phyloP scores from a whole-genome alignment of 2,329 filamentous ascomycete genomes.

The Colletotrichum eleusines region DNA sequence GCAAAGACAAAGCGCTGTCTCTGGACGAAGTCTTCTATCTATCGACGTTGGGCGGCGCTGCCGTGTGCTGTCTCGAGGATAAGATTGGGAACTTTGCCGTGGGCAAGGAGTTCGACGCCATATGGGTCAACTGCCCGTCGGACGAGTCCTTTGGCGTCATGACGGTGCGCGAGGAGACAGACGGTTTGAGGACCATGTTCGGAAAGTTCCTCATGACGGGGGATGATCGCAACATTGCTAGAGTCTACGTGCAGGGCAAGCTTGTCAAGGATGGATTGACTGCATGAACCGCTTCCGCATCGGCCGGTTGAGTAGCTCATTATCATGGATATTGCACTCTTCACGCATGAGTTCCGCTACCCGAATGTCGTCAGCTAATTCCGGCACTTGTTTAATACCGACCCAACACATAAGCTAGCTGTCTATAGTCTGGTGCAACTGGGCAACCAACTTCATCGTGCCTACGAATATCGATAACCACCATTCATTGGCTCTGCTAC shows the following conservation, averaged over 20 bases:
- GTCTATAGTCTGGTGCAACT: background rate
- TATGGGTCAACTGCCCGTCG: slow-evolving; percentile 58
- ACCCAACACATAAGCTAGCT: background rate
- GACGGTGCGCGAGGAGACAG: slow-evolving; percentile 64
- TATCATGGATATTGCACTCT: background rate
- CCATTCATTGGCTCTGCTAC: background rate
- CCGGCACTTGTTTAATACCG: background rate
- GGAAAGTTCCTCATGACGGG: slow-evolving; percentile 76
- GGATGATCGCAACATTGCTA: slow-evolving; percentile 70
- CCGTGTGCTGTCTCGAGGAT: slow-evolving; percentile 66
- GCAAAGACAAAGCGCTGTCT: slow-evolving; percentile 58
- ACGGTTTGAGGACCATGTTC: slow-evolving; percentile 61
- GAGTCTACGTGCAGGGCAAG: slow-evolving; percentile 65
- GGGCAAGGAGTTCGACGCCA: slow-evolving; percentile 73
- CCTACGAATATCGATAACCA: background rate
- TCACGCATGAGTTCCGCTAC: background rate
- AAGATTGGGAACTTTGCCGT: slow-evolving; percentile 67
- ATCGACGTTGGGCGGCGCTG: slow-evolving; percentile 71
- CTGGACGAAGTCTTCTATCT: slow-evolving; percentile 69
- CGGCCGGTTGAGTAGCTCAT: background rate
- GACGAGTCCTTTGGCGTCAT: slow-evolving; percentile 56
- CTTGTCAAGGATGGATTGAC: slow-evolving; percentile 36
- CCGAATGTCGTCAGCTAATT: background rate
- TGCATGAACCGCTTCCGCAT: background rate
- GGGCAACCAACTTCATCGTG: background rate